Conservation (phyloP, 148 eudicot genomes). For the Nepenthes mirabilis region DNA sequence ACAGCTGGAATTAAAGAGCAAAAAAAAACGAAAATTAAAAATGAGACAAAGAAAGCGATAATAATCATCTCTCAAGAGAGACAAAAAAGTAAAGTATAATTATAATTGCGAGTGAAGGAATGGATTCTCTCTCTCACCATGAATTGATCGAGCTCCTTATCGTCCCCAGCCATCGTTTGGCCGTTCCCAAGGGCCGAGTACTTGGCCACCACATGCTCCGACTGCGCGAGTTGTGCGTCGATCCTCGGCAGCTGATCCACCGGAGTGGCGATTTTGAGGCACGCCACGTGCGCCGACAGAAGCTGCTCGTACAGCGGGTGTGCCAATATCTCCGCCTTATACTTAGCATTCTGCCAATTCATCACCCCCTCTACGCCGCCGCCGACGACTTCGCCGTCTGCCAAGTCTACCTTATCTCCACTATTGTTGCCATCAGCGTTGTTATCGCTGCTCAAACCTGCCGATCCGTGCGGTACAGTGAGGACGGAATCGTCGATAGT, state of each 20-base stretch:
- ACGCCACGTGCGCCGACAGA: constrained; percentile 72
- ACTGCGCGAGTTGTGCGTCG: constrained; percentile 72
- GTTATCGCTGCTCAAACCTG: neutral
- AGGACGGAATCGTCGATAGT: constrained; percentile 15
- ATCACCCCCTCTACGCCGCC: constrained; percentile 8
- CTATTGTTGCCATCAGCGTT: constrained; percentile 4
- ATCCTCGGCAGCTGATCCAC: constrained; percentile 89
- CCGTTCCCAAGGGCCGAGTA: constrained; percentile 39
- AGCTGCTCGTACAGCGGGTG: constrained; percentile 83
- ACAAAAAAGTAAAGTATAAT: neutral
- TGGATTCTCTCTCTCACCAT: constrained; percentile 35
- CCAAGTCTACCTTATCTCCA: neutral
- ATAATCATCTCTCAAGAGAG: neutral
- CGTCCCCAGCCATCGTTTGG: constrained; percentile 21
- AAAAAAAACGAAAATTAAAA: too few relatives aligned
- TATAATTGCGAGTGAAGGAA: neutral
- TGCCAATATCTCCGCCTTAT: constrained; percentile 42
- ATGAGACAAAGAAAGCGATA: neutral
- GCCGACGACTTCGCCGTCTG: neutral
- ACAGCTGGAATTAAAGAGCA: too few relatives aligned
- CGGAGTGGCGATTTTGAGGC: constrained; percentile 73
- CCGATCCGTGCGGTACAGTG: neutral
- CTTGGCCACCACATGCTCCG: constrained; percentile 58
- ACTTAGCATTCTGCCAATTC: constrained; percentile 37
- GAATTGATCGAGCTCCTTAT: constrained; percentile 86